phyloP scores from a whole-genome alignment of 768 basidiomycete genomes.

The Neoboletus brunneissimus region DNA sequence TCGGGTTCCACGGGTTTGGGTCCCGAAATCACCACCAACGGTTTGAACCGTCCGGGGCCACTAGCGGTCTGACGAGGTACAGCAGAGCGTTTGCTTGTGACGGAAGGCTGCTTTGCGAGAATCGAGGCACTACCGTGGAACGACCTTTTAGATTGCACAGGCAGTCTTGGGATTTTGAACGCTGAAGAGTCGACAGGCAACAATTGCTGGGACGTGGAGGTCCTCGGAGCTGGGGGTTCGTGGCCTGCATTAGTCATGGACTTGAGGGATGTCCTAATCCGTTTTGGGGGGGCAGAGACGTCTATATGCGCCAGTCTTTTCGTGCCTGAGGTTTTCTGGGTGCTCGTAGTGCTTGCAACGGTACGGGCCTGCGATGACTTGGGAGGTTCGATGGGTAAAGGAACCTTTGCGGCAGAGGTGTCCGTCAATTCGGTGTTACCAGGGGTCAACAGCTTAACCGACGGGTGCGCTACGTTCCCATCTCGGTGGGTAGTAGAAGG shows the following conservation, averaged over 20 bases:
- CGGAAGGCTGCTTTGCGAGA: background rate
- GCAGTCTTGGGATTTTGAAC: slow-evolving; percentile 8
- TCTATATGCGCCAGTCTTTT: slow-evolving; percentile 25
- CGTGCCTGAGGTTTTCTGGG: background rate
- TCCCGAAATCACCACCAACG: background rate
- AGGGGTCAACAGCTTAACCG: background rate
- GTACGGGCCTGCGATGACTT: background rate
- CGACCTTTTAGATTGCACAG: background rate
- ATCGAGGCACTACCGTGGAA: background rate
- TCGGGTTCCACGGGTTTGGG: background rate
- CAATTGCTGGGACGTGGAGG: background rate
- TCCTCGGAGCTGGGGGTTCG: background rate
- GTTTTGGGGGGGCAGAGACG: slow-evolving; percentile 12
- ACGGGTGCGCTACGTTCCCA: background rate
- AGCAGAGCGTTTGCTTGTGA: background rate
- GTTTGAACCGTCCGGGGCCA: slow-evolving; percentile 18
- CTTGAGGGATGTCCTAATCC: slow-evolving; percentile 5
- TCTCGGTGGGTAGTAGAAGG: background rate
- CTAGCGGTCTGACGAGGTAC: background rate
- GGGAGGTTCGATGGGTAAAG: background rate
- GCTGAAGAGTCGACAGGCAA: background rate
- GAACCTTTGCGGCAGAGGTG: background rate
- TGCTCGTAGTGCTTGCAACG: background rate
- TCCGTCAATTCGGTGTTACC: background rate
- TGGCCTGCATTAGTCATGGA: background rate